Conservation (phyloP, 2,329 filamentous ascomycete species). For the Diaporthe helianthi region DNA sequence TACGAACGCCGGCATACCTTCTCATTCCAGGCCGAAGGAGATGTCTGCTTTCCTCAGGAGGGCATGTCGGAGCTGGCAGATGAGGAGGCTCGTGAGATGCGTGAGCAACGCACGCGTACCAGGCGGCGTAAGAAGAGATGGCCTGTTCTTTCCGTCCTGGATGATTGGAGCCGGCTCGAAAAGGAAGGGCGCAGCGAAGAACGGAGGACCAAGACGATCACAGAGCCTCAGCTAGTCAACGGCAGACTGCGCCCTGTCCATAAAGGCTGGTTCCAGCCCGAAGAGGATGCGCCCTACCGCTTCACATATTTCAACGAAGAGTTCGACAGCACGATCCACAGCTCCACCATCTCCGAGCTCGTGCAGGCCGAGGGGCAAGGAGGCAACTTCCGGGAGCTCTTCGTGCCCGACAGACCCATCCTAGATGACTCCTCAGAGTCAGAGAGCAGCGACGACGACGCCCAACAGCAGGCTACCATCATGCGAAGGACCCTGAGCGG, state of each 20-base stretch:
- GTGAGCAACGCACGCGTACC: conserved; percentile 42
- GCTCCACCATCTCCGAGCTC: conserved; percentile 91
- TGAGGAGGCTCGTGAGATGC: conserved; percentile 62
- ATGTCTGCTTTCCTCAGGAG: conserved; percentile 90
- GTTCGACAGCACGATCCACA: conserved; percentile 94
- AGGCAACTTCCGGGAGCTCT: conserved; percentile 83
- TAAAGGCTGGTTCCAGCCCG: conserved; percentile 82
- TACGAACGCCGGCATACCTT: conserved; percentile 61
- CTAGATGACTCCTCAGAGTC: conserved; percentile 74
- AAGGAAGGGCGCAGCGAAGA: conserved; percentile 87
- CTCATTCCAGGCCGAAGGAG: conserved; percentile 74
- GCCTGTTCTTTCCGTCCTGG: conserved; percentile 84
- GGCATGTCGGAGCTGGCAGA: conserved; percentile 81
- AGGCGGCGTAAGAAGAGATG: conserved; percentile 75
- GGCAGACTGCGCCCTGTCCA: conserved; percentile 84
- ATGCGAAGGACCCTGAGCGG: conserved; percentile 36
- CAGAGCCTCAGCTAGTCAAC: conserved; percentile 90
- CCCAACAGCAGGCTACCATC: conserved; percentile 21
- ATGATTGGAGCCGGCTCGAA: conserved; percentile 90
- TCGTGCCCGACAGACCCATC: conserved; percentile 83
- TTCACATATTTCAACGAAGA: conserved; percentile 99
- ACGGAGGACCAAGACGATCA: conserved; percentile 87
- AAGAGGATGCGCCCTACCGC: conserved; percentile 89
- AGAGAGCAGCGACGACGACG: conserved; percentile 69
- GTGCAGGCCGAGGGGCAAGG: conserved; percentile 72